phyloP scores from a whole-genome alignment of 495 filamentous ascomycete species.

The Chaetomium fimeti region DNA sequence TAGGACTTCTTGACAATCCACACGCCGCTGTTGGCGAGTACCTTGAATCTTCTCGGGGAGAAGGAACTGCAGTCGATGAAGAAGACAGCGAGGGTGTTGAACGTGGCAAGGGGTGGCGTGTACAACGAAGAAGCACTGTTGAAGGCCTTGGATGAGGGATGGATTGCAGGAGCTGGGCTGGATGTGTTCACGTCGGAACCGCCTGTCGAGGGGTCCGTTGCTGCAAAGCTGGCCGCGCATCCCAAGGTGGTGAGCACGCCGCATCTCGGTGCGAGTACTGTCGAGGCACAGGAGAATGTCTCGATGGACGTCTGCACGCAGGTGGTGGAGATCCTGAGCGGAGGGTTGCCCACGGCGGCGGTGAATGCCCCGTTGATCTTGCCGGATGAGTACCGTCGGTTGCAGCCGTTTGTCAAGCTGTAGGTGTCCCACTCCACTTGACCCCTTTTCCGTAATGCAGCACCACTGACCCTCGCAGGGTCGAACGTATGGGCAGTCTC shows the following conservation, averaged over 20 bases:
- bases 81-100: constrained; percentile 60
- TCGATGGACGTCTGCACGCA: constrained; percentile 71
- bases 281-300: constrained; percentile 77
- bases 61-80: constrained; percentile 68
- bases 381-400: constrained; percentile 65
- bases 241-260: constrained; percentile 66
- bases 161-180: constrained; percentile 68
- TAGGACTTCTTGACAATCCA: constrained; percentile 71
- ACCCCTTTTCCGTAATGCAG: background rate
- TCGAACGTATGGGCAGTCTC: constrained; percentile 67
- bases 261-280: constrained; percentile 68
- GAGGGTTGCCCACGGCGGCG: constrained; percentile 64
- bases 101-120: constrained; percentile 72
- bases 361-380: constrained; percentile 73
- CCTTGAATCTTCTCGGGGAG: constrained; percentile 62
- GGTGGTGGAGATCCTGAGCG: constrained; percentile 64
- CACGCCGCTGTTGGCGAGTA: constrained; percentile 69
- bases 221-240: constrained; percentile 57
- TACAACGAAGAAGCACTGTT: constrained; percentile 70
- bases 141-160: constrained; percentile 61
- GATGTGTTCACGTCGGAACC: constrained; percentile 76
- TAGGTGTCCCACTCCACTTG: constrained; percentile 16
- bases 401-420: constrained; percentile 67
- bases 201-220: constrained; percentile 44
- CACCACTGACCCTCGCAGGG: constrained; percentile 20